Evolutionary conservation across 495 filamentous ascomycete genomes (phyloP).

Genomic region (Neurospora sp.): DNA sequence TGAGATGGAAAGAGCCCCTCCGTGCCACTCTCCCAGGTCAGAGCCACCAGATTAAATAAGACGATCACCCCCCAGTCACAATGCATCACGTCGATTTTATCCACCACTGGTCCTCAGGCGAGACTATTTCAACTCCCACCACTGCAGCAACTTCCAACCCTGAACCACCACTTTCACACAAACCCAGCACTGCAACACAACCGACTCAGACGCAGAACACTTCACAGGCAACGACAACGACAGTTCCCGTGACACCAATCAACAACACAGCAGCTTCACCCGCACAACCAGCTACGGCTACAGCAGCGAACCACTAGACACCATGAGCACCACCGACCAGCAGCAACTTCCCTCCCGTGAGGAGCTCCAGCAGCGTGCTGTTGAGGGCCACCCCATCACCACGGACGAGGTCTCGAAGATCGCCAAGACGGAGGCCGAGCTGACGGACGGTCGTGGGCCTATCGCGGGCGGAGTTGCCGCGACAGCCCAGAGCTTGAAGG

Average conservation of each 20-base stretch:
- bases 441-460: slow-evolving; percentile 14
- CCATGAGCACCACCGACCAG: slow-evolving; percentile 1
- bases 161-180: not conserved
- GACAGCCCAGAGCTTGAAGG: slow-evolving; percentile 20
- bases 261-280: not conserved
- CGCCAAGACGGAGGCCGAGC: slow-evolving; percentile 14
- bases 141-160: not conserved
- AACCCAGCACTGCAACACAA: not conserved
- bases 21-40: not conserved
- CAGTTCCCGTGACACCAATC: not conserved
- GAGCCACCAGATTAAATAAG: not conserved
- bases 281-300: not conserved
- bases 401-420: slow-evolving; percentile 14
- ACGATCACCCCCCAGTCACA: not conserved
- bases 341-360: slow-evolving; percentile 14
- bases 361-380: slow-evolving; percentile 12
- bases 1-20: not conserved
- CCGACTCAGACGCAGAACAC: not conserved
- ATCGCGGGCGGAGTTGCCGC: slow-evolving; percentile 20
- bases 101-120: too few species aligned
- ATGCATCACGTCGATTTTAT: too few species aligned
- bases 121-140: not conserved
- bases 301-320: not conserved
- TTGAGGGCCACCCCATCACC: slow-evolving; percentile 14
- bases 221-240: not conserved